Conservation (phyloP, 306 rosid genomes). For the Acacia confusa region DNA sequence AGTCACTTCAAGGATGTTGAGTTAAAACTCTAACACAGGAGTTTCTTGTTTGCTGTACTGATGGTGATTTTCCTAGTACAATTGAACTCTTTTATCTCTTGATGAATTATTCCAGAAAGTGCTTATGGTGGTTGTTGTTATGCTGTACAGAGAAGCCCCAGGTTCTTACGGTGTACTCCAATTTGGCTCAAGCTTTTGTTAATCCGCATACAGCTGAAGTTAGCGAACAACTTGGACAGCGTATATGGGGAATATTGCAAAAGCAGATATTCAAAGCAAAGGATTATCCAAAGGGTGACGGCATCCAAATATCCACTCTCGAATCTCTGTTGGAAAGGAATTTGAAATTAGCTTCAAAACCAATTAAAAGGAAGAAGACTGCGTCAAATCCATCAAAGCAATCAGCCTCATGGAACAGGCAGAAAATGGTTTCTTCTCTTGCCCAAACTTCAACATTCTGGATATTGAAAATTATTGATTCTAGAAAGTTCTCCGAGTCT, state of each 20-base stretch:
- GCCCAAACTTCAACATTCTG: conserved; percentile 83
- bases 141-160: conserved; percentile 73
- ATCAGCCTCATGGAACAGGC: conserved; percentile 60
- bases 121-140: conserved; percentile 8
- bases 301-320: conserved; percentile 61
- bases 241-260: conserved; percentile 89
- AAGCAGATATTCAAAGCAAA: conserved; percentile 78
- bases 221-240: conserved; percentile 89
- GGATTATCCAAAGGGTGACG: conserved; percentile 80
- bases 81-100: background rate
- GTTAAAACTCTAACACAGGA: background rate
- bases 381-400: conserved; percentile 59
- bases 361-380: conserved; percentile 67
- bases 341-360: conserved; percentile 83
- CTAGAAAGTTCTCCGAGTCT: conserved; percentile 51
- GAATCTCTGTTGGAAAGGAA: conserved; percentile 76
- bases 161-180: conserved; percentile 72
- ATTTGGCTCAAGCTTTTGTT: conserved; percentile 70
- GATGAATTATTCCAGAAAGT: background rate
- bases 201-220: conserved; percentile 80
- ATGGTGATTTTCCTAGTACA: conserved; percentile 11
- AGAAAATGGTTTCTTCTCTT: conserved; percentile 70
- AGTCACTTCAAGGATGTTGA: background rate
- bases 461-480: conserved; percentile 77
- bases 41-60: background rate